Evolutionary conservation across 352 stramenopile species (phyloP), one percentile per base, ranked within the genome.

Genomic region (Peronospora destructor): DNA sequence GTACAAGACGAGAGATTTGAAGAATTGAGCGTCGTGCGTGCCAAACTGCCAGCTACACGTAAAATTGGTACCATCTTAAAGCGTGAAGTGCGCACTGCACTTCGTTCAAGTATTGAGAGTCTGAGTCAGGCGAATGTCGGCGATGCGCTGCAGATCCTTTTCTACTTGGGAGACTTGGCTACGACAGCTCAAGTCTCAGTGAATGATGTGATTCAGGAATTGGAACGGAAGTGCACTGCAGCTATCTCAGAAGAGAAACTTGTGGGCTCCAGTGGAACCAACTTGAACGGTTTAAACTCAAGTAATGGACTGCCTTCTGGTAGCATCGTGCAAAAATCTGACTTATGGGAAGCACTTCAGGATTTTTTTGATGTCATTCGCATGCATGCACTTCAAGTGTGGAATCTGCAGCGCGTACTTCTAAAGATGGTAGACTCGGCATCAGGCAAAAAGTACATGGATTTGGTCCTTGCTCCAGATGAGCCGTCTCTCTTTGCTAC

Each of bases 351-450:
- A 36, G 80, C 83, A 10, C 68, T 88, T 19, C 72, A 94, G 39
- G 71, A 88, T 41, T 66, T 91, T 1, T 87, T 94, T 54, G 75
- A 91, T 30, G 65, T 62, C 21, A 68, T 91, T 10, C 78, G 77
- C 12, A 44, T 64, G 0, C 68, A 87, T 51, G 79, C 81, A 14
- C 51, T 94, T 0, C 76, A 91, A 62, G 79, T 94, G 19, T 94
- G 83, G 83, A 91, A 89, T 58, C 50, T 94, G 21, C 74, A 94
- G 62, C 80, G 79, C n/a, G 81, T 91, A 33, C 67, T 94, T n/a
- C 46, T 72, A 6, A 91, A 91, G 57, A 86, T 91, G 72, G 32
- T 72, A 12, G 78, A 86, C 19, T 29, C 66, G 7, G 38, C 40
- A 19, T 69, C 71, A 9, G 55, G 61, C 9, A 68, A 69, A 39